phyloP scores from a whole-genome alignment of 2,329 filamentous ascomycete genomes.

The Aspergillus unguis region DNA sequence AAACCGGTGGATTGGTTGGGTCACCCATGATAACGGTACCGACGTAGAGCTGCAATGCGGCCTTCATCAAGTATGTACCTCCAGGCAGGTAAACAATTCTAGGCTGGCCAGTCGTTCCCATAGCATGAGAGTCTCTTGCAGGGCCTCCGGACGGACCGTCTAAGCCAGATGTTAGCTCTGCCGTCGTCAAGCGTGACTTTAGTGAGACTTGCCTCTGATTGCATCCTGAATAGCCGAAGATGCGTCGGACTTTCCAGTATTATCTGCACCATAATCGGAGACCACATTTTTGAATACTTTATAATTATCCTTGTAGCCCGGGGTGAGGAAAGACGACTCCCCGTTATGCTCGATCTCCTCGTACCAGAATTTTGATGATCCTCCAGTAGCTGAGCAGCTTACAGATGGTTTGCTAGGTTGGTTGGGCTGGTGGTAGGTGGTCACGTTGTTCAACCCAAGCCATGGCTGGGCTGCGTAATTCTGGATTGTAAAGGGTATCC shows the following conservation, averaged over 20 bases:
- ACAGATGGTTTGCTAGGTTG: neutral
- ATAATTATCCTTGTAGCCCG: constrained; percentile 27
- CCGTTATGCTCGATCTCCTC: constrained; percentile 29
- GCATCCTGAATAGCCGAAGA: constrained; percentile 29
- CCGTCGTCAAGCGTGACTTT: neutral
- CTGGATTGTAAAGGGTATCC: constrained; percentile 20
- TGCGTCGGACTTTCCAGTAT: constrained; percentile 30
- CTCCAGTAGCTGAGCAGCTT: constrained; percentile 5
- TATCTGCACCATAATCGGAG: constrained; percentile 32
- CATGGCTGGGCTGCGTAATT: constrained; percentile 20
- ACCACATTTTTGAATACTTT: constrained; percentile 38
- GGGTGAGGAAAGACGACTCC: constrained; percentile 26
- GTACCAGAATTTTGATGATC: constrained; percentile 25
- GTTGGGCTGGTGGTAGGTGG: constrained; percentile 4
- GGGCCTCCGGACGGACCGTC: constrained; percentile 26
- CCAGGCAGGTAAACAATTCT: constrained; percentile 31
- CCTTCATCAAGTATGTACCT: constrained; percentile 28
- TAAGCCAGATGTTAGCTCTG: neutral
- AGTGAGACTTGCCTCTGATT: constrained; percentile 23
- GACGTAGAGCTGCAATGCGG: constrained; percentile 26
- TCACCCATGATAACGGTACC: constrained; percentile 40
- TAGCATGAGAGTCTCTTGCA: constrained; percentile 22
- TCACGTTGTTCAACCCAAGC: constrained; percentile 10
- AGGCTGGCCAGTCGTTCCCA: constrained; percentile 31
- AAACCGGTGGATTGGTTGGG: constrained; percentile 44